These are phyloP conservation scores for Tilletiopsis washingtonensis DNA, from an alignment of 1,284 basidiomycete species.

Conservation along the genomic window DNA sequence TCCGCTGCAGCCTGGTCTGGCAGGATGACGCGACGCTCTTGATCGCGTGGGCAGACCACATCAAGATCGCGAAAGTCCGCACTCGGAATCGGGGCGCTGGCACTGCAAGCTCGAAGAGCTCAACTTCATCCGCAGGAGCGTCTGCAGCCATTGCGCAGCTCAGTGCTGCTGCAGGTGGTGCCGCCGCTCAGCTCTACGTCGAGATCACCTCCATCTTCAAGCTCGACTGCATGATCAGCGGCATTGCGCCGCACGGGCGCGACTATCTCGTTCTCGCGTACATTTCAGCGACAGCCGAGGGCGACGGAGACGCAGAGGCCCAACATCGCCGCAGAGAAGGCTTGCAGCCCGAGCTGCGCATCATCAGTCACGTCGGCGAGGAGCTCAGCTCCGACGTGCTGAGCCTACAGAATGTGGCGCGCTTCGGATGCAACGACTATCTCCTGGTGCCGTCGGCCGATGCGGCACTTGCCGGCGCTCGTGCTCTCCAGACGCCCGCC, in stretches of 20 bases:
- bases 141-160: too few relatives aligned
- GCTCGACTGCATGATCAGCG: conserved; percentile 90
- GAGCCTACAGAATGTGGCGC: conserved; percentile 66
- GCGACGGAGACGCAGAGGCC: conserved; percentile 54
- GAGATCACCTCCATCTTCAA: conserved; percentile 88
- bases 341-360: conserved; percentile 81
- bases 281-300: conserved; percentile 38
- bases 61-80: conserved; percentile 65
- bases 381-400: conserved; percentile 81
- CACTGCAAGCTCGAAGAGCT: neutral
- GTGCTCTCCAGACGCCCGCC: neutral
- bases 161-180: too few relatives aligned
- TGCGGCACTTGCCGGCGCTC: conserved; percentile 4
- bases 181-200: conserved; percentile 49
- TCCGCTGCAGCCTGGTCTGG: conserved; percentile 85
- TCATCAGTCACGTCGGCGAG: conserved; percentile 80
- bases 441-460: conserved; percentile 53
- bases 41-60: conserved; percentile 87
- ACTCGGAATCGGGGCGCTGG: conserved; percentile 2
- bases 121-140: too few relatives aligned
- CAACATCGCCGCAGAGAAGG: conserved; percentile 70
- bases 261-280: conserved; percentile 73
- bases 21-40: conserved; percentile 78
- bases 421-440: conserved; percentile 90
- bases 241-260: conserved; percentile 67